Evolutionary conservation across 768 basidiomycete species (phyloP).

Genomic region (Mycena filopes): DNA sequence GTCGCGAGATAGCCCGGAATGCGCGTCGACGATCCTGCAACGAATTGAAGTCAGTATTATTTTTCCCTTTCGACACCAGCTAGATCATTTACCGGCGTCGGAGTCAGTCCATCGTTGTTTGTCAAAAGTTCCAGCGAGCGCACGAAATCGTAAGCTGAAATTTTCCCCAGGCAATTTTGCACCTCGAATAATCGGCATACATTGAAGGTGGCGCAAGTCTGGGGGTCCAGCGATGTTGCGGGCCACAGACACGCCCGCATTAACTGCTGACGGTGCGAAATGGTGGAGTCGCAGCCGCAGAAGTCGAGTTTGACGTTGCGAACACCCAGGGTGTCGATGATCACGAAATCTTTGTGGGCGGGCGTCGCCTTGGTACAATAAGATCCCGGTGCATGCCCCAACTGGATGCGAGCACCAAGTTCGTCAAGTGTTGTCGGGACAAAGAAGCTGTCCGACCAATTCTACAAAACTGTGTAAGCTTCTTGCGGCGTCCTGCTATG

Average conservation of each 20-base stretch:
- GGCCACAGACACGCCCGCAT: constrained; percentile 1
- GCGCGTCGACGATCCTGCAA: constrained; percentile 17
- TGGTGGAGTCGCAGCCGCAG: background rate
- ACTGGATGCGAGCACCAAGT: background rate
- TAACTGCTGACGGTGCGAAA: background rate
- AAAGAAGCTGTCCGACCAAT: background rate
- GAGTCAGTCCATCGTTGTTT: background rate
- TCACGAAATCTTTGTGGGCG: background rate
- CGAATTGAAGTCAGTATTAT: no score
- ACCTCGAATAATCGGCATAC: background rate
- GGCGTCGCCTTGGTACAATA: background rate
- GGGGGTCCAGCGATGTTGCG: background rate
- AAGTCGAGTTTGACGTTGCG: background rate
- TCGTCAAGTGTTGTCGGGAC: background rate
- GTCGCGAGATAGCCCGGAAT: background rate
- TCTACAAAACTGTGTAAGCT: no score
- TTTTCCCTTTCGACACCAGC: no score
- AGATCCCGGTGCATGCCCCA: background rate
- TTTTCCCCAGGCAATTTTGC: background rate
- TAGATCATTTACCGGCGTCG: background rate
- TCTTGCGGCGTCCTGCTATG: no score
- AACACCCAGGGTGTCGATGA: background rate
- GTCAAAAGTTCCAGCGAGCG: no score
- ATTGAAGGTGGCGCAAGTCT: background rate
- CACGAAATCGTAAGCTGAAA: background rate